Base-by-base conservation (phyloP, 2,329 filamentous ascomycete species). In the Graphilbum ipis-grandicollis region DNA sequence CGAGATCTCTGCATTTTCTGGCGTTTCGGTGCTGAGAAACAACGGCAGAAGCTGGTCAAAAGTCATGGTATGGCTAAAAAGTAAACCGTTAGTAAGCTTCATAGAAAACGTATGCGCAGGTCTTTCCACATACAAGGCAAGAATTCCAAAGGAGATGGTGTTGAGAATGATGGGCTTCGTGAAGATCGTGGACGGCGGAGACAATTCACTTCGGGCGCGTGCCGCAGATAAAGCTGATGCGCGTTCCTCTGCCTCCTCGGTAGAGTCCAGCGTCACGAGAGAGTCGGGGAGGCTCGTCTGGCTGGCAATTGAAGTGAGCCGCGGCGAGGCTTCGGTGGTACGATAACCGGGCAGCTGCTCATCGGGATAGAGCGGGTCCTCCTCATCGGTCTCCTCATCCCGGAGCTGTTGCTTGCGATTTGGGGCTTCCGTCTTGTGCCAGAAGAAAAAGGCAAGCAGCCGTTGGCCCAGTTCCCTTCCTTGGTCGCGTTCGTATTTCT, bases 51-150 rank as follows among this genome's bases (percentile, higher is more conserved):
- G 69, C 51, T 93, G 82, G 56, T 98, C 90, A 48, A 93, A 90
- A 0, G 86, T 92, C 58, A 98, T 94, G 12, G 88, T 94, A 59
- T 96, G 88, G 60, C 86, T 93, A 28, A 12, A 5, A 28, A 28
- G 14, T 13, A n/a, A 28, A 28, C 10, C 17, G n/a, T n/a, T n/a
- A n/a, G n/a, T n/a, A n/a, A n/a, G n/a, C n/a, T n/a, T n/a, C n/a
- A n/a, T n/a, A n/a, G 19, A 19, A 23, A 21, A 23, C 12, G 32
- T 34, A 50, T 52, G 43, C 56, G 50, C 37, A 29, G n/a, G n/a
- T n/a, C n/a, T n/a, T n/a, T n/a, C n/a, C 6, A 77, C 84, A 72
- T 68, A 93, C 85, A 93, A 94, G 44, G 88, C 88, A 41, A 96
- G 65, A 48, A 96, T 84, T 32, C 86, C 88, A 52, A 92, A 93